Percentiles rank a stretch among this genome's conserved stretches.
Evolutionary conservation across 768 basidiomycete species (phyloP).

Genomic region (Mrakia hoshinonis): DNA sequence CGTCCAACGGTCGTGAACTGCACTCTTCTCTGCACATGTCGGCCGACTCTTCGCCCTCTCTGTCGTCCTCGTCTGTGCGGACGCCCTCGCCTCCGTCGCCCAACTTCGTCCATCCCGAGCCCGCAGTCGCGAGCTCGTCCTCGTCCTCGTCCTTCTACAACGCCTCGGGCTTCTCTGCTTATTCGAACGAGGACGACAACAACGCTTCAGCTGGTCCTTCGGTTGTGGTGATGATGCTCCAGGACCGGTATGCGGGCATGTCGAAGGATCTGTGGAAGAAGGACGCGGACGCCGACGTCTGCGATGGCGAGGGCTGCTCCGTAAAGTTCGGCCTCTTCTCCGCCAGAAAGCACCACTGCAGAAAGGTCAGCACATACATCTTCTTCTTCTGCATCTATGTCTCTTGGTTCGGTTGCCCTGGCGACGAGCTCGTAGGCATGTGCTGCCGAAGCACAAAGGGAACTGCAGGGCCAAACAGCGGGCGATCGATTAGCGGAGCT

Average conservation of each 20-base stretch:
- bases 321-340: constrained; percentile 21
- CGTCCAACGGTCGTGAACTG: neutral
- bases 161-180: neutral
- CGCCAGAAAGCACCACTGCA: constrained; percentile 22
- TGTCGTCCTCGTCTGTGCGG: constrained; percentile 20
- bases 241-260: constrained; percentile 26
- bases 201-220: neutral
- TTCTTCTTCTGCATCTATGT: neutral
- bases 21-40: neutral
- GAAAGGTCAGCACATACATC: constrained; percentile 19
- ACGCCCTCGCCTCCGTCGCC: constrained; percentile 18
- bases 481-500: neutral
- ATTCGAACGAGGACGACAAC: constrained; percentile 4
- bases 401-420: no score
- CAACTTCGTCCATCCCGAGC: constrained; percentile 10
- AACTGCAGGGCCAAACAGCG: neutral
- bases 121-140: neutral
- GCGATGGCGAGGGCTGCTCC: constrained; percentile 25
- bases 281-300: constrained; percentile 25
- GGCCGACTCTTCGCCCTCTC: neutral
- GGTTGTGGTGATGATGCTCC: constrained; percentile 17
- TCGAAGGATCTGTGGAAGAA: constrained; percentile 28
- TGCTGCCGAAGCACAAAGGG: neutral
- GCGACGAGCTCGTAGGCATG: neutral
- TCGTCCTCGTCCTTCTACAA: neutral